These are phyloP conservation scores for Pinus albicaulis DNA, from an alignment of 75 land plant species.

Conservation along the genomic window DNA sequence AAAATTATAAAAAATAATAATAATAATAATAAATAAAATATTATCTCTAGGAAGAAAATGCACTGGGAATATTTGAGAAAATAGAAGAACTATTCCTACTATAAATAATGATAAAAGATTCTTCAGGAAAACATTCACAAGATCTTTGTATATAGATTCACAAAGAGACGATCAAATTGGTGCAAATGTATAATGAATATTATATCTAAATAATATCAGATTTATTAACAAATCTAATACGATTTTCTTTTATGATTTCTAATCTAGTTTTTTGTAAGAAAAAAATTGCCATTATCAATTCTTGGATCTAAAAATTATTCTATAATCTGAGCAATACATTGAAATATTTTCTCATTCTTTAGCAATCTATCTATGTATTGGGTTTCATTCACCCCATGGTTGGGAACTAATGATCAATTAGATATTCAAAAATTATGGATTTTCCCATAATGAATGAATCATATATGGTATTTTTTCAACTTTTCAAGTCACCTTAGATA, in stretches of 20 bases:
- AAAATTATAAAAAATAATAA: too few species aligned
- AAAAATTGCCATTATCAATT: background rate
- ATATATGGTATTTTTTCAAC: background rate
- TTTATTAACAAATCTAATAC: background rate
- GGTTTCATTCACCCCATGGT: too few species aligned
- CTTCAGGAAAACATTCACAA: background rate
- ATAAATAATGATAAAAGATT: constrained; percentile 1
- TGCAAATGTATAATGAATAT: background rate
- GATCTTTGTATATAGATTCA: background rate
- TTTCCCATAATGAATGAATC: background rate
- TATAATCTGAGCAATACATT: background rate
- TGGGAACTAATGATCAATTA: background rate
- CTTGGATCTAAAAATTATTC: constrained; percentile 6
- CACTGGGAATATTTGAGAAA: background rate
- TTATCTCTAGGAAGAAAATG: background rate
- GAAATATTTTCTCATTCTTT: background rate
- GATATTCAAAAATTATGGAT: constrained; percentile 2
- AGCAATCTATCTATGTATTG: background rate
- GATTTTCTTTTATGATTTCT: background rate
- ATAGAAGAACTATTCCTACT: background rate
- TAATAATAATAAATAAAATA: too few species aligned
- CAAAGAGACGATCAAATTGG: background rate
- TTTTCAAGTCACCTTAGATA: constrained; percentile 3
- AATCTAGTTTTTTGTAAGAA: background rate
- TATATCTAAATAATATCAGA: background rate